These are phyloP conservation scores for Phytophthora vignae DNA, from an alignment of 352 stramenopile species.

Conservation along the genomic window DNA sequence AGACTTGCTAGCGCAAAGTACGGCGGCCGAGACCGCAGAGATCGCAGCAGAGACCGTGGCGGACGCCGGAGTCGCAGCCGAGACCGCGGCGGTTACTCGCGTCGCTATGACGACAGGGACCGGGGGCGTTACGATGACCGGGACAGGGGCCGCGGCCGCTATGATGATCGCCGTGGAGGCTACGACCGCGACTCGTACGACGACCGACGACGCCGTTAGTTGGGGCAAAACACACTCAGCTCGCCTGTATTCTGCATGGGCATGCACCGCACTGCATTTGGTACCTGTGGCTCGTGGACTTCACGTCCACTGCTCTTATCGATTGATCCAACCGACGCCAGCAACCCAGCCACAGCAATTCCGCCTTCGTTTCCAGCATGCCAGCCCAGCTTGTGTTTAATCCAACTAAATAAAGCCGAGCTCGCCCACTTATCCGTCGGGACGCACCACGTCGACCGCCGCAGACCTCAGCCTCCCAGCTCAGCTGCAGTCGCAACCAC, in stretches of 20 bases:
- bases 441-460: constrained; percentile 37
- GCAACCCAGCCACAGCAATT: constrained; percentile 24
- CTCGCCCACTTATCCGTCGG: constrained; percentile 55
- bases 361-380: constrained; percentile 34
- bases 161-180: constrained; percentile 57
- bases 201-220: constrained; percentile 51
- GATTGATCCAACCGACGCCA: constrained; percentile 23
- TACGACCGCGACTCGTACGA: constrained; percentile 56
- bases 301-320: constrained; percentile 12
- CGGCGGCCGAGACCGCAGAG: constrained; percentile 50
- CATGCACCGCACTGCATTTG: constrained; percentile 25
- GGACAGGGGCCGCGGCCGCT: constrained; percentile 56
- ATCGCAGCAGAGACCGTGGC: constrained; percentile 51
- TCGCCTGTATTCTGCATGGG: constrained; percentile 4
- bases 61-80: constrained; percentile 57
- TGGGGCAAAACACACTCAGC: not conserved
- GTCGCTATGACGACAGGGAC: constrained; percentile 58
- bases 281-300: constrained; percentile 24
- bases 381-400: constrained; percentile 62
- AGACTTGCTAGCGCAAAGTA: constrained; percentile 81
- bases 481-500: constrained; percentile 17
- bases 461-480: constrained; percentile 18
- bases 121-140: constrained; percentile 56
- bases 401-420: constrained; percentile 72
- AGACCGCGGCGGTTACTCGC: constrained; percentile 49